Conservation (phyloP, 1,284 basidiomycete genomes). For the Malassezia yamatoensis region DNA sequence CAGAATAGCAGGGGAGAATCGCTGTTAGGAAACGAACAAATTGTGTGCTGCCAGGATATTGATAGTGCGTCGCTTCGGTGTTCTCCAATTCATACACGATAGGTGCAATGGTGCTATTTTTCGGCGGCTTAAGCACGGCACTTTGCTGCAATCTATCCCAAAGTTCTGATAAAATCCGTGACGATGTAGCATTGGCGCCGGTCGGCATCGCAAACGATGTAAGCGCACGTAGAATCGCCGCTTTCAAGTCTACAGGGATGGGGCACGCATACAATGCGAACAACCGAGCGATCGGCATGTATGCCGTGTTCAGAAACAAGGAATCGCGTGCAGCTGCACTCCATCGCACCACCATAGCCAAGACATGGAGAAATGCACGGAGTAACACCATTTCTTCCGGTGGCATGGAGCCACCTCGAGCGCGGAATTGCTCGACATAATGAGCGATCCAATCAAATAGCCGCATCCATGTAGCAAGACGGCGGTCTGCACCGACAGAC, state of each 20-base stretch:
- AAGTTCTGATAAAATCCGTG: constrained; percentile 63
- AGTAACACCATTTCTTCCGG: constrained; percentile 68
- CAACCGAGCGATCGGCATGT: constrained; percentile 66
- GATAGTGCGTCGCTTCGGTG: constrained; percentile 65
- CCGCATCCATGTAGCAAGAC: constrained; percentile 39
- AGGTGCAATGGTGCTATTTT: constrained; percentile 12
- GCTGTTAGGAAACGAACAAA: constrained; percentile 74
- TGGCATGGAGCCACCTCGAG: constrained; percentile 50
- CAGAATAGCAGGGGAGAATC: constrained; percentile 48
- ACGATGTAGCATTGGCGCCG: constrained; percentile 14
- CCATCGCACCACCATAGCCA: constrained; percentile 67
- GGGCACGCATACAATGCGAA: constrained; percentile 39
- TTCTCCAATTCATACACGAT: constrained; percentile 62
- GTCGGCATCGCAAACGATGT: constrained; percentile 58
- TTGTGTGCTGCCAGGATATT: constrained; percentile 76
- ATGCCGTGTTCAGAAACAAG: constrained; percentile 64
- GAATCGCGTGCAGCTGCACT: constrained; percentile 70
- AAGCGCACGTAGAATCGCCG: constrained; percentile 69
- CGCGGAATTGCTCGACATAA: constrained; percentile 39
- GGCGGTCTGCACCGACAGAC: constrained; percentile 21
- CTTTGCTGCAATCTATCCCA: constrained; percentile 70
- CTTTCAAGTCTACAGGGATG: constrained; percentile 77
- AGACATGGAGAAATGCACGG: constrained; percentile 67
- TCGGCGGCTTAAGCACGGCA: constrained; percentile 54
- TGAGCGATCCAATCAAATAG: constrained; percentile 46